Conservation (phyloP, 352 stramenopile species). For the Globisporangium sylvaticum region DNA sequence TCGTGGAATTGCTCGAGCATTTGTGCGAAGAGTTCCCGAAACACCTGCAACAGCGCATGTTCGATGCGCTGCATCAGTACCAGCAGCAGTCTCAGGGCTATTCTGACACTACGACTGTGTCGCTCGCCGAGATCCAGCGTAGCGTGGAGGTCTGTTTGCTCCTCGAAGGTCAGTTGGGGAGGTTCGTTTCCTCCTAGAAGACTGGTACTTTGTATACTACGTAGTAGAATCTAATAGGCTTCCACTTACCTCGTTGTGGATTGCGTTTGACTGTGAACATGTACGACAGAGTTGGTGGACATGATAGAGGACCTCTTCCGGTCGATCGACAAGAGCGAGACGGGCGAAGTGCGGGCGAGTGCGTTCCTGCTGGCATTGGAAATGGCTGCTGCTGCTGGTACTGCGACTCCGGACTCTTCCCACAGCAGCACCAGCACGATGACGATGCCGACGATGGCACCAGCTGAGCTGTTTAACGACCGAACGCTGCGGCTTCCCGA, state of each 20-base stretch:
- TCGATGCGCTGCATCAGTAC: not conserved
- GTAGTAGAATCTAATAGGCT: not conserved
- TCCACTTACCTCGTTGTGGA: not conserved
- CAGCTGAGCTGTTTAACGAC: slow-evolving; percentile 4
- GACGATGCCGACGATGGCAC: not conserved
- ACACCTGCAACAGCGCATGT: slow-evolving; percentile 3
- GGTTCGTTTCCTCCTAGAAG: not conserved
- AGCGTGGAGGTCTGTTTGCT: slow-evolving; percentile 14
- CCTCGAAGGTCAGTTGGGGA: slow-evolving; percentile 9
- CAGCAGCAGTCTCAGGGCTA: not conserved
- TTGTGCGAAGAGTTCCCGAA: slow-evolving; percentile 15
- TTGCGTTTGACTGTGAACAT: not conserved
- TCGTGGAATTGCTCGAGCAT: slow-evolving; percentile 5
- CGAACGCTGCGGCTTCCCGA: slow-evolving; percentile 7
- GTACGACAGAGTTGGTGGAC: slow-evolving; percentile 7
- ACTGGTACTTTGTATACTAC: not conserved
- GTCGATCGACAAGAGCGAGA: slow-evolving; percentile 12
- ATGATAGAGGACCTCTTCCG: slow-evolving; percentile 12
- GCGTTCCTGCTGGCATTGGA: slow-evolving; percentile 8
- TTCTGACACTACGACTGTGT: not conserved
- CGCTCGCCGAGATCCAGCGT: slow-evolving; percentile 12
- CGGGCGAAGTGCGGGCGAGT: slow-evolving; percentile 9
- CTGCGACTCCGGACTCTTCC: not conserved
- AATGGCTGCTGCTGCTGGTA: not conserved
- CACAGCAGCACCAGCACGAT: no score